Evolutionary conservation across 2,329 filamentous ascomycete genomes (phyloP), one percentile per base, ranked within the genome.

Genomic region (Colletotrichum phormii): DNA sequence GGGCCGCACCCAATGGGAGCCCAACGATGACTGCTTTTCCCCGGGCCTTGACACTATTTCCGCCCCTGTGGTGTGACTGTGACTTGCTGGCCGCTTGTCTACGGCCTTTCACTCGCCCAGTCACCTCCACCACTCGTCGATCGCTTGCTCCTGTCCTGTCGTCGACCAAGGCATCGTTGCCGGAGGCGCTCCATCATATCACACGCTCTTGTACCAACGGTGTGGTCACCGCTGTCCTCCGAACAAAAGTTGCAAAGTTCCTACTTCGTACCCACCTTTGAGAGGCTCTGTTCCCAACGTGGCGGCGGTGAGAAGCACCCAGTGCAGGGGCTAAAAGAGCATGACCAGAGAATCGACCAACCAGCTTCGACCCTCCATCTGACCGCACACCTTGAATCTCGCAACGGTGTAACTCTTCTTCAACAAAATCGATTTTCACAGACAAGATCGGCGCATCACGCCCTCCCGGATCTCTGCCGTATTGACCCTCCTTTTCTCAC

Each of bases 271-370:
- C 12, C 61, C 37, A 59, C 29, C 65, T 12, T 29, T 15, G 42
- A 37, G 24, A 67, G 46, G 24, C 55, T 46, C 55, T 51, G 15
- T 49, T 57, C 63, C 46, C 46, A 71, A 67, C 68, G 55, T 8
- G 42, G n/a, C 29, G 35, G 68, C 68, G 68, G 63, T 71, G 68
- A 71, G 55, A 29, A 71, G 42, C 55, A 54, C 33, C 67, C n/a
- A 42, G 24, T 33, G 46, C 67, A 59, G 61, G 53, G 42, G 33
- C 35, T 33, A 7, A 13, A 65, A 31, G 33, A 37, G 22, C 60
- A 22, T 33, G 35, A 42, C 37, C 35, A 62, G 26, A 6, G 51
- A 24, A 37, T 54, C 26, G 62, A 29, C 53, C 59, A 64, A 53
- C 51, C 35, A 53, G n/a, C 18, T 11, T 24, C 57, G 42, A 29